Evolutionary conservation across 192 early-diverging fungal genomes (phyloP), one percentile per base, ranked within the genome.

Genomic region (Entomortierella parvispora): DNA sequence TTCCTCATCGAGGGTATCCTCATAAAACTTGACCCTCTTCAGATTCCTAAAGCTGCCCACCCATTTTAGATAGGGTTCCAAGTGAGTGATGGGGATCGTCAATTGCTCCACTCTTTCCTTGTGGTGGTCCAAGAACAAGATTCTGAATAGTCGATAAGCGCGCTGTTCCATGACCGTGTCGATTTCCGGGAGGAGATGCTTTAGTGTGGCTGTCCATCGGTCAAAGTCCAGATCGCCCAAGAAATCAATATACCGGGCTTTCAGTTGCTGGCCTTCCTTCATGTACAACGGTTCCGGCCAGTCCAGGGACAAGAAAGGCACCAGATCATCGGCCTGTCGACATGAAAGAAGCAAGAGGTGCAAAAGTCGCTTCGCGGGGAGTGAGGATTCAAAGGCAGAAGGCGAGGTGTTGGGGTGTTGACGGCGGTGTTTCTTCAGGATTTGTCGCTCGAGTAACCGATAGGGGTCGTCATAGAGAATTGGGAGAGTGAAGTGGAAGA

Each of bases 391-490:
- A 25, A 74, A 66, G 4, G 33, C 18, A 4, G 54, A 23, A 7
- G 47, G 46, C 20, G 6, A 18, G 23, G 48, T 18, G 18, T 32
- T 25, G 7, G 45, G 22, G 33, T 32, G 1, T 20, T 25, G 18
- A 23, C 37, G 37, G 12, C 7, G 7, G 12, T 40, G 37, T 22
- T 40, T 44, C 20, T 46, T 28, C 0, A 3, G 45, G 18, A 59
- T 22, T 28, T 58, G 62, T 2, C 40, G 52, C 29, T 74, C 32
- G 22, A 74, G 46, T 1, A 48, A 25, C 37, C 47, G 20, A 20
- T 56, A 74, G 20, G 71, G 71, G 58, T 66, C 63, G n/a, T 54
- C 55, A 20, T 74, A 74, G 44, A 74, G 62, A 43, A 61, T 14
- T 4, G 71, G 71, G 4, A 74, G 49, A 3, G 58, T 58, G 7